Percentiles rank a stretch among this genome's conserved stretches.
Evolutionary conservation across 2,329 filamentous ascomycete species (phyloP).

Genomic region (Diaporthe sp.): DNA sequence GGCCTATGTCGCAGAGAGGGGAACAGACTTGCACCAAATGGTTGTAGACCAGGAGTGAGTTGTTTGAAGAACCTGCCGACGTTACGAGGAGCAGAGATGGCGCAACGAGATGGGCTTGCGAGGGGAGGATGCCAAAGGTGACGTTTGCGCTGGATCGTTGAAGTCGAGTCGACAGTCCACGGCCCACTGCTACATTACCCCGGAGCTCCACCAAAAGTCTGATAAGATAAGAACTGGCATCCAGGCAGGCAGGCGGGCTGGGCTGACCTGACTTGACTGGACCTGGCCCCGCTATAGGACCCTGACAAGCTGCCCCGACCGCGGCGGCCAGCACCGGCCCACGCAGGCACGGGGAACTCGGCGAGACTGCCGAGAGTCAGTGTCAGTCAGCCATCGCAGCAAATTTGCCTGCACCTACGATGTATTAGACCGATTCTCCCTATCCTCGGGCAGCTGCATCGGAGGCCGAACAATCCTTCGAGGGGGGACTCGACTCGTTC

Average conservation of each 20-base stretch:
- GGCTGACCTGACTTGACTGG: background rate
- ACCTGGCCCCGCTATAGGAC: conserved; percentile 14
- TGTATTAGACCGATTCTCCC: conserved; percentile 1
- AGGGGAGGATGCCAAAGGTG: background rate
- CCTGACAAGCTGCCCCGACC: conserved; percentile 27
- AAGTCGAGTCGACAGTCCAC: background rate
- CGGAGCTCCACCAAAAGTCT: background rate
- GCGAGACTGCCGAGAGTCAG: conserved; percentile 18
- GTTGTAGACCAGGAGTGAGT: background rate
- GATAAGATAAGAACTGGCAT: conserved; percentile 35
- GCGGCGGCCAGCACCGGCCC: conserved; percentile 25
- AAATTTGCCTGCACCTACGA: conserved; percentile 6
- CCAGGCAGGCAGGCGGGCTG: too few relatives aligned
- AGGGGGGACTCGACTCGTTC: background rate
- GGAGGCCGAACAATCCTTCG: conserved; percentile 30
- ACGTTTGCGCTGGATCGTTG: background rate
- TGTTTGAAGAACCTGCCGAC: background rate
- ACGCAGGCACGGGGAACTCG: conserved; percentile 32
- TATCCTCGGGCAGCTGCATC: conserved; percentile 18
- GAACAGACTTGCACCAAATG: too few relatives aligned
- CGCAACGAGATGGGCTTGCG: background rate
- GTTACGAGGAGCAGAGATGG: too few relatives aligned
- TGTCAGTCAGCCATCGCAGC: conserved; percentile 27
- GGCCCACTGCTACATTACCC: conserved; percentile 10
- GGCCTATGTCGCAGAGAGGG: background rate